These are phyloP conservation scores for Picea glauca DNA, from an alignment of 75 land plant species.

Conservation along the genomic window DNA sequence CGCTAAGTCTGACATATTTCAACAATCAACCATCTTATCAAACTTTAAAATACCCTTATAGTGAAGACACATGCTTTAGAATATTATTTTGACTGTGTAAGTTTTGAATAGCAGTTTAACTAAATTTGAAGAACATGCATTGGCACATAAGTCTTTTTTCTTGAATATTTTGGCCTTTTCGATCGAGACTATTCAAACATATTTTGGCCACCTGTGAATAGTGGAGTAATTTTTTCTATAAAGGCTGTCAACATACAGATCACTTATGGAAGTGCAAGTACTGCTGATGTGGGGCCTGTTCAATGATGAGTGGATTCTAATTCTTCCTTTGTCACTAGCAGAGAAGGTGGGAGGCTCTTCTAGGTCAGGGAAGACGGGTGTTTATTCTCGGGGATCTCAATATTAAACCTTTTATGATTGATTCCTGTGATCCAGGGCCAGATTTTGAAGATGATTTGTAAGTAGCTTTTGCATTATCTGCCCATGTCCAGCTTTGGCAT, in stretches of 20 bases:
- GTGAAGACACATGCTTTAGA: neutral
- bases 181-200: neutral
- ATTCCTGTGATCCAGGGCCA: conserved; percentile 81
- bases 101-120: neutral
- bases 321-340: conserved; percentile 29
- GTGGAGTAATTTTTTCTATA: neutral
- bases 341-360: conserved; percentile 83
- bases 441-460: conserved; percentile 83
- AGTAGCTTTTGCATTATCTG: conserved; percentile 18
- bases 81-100: neutral
- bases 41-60: neutral
- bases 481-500: neutral
- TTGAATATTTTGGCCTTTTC: neutral
- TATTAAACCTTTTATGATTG: conserved; percentile 77
- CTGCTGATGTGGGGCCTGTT: neutral
- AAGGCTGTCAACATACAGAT: neutral
- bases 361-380: conserved; percentile 62
- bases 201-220: neutral
- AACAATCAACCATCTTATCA: neutral
- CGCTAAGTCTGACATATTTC: neutral
- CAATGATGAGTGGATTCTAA: neutral
- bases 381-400: conserved; percentile 93
- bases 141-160: neutral
- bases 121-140: neutral
- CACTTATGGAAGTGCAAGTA: neutral